Base-by-base conservation (phyloP, 257 asterid genomes). In the Plantago ovata region DNA sequence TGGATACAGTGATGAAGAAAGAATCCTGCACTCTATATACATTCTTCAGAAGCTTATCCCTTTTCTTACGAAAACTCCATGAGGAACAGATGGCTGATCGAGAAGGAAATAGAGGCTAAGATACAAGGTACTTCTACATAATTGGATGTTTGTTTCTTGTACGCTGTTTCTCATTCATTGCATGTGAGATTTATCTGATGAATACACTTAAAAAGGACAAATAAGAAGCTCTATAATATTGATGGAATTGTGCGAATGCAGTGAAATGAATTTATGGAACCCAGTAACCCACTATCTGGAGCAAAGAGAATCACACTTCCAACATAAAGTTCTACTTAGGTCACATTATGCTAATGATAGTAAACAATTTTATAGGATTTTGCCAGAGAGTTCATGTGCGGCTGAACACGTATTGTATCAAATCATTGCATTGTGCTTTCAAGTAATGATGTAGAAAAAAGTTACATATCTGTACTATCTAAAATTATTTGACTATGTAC, bases 21-120 rank as follows among this genome's bases (percentile, higher is more conserved):
- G 72, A 67, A 24, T 71, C 56, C 72, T 41, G 57, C 64, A 79
- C 69, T 75, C 95, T 41, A 75, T 75, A 60, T 79, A 79, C 68
- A 80, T 83, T 32, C 61, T 92, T 62, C 72, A 11, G 32, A 23
- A 42, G 56, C 98, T 92, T 69, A 79, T 83, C 56, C 98, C 98
- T 36, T 89, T 75, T 67, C n/a, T 60, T 88, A 68, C 79, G 63
- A 63, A 64, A 68, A 68, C 60, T 83, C 55, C 67, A 79, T 46
- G 76, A 61, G 13, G 84, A 79, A 58, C 98, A 92, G 72, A 55
- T 64, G 63, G 64, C n/a, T n/a, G n/a, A n/a, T 9, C 59, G 98
- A 92, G 79, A 83, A 69, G 70, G 82, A 71, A 54, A 68, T 65
- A 6, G 98, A 88, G 75, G 92, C 92, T 53, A 80, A 75, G 65